These are phyloP conservation scores for Lantana camara DNA, from an alignment of 257 asterid species.

Conservation along the genomic window DNA sequence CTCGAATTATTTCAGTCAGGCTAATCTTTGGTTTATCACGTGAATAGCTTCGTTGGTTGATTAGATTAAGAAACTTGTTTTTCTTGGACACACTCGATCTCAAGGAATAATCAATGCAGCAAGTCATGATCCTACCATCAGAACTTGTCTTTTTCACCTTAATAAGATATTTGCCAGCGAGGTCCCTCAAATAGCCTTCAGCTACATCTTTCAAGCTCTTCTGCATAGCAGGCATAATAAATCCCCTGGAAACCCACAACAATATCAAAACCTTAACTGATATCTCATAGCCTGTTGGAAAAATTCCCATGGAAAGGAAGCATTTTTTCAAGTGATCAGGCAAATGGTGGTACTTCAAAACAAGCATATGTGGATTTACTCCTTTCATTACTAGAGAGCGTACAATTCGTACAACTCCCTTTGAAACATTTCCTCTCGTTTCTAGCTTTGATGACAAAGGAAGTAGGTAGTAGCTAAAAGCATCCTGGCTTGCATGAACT, in stretches of 20 bases:
- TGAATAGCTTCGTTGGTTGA: neutral
- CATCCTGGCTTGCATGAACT: slow-evolving; percentile 8
- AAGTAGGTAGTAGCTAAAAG: no score
- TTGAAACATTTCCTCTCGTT: slow-evolving; percentile 10
- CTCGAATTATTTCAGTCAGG: neutral
- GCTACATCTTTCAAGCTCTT: slow-evolving; percentile 36
- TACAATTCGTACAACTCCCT: slow-evolving; percentile 25
- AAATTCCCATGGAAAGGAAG: slow-evolving; percentile 30
- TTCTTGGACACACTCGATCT: slow-evolving; percentile 26
- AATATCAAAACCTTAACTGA: slow-evolving; percentile 6
- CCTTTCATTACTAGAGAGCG: slow-evolving; percentile 18
- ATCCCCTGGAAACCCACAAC: slow-evolving; percentile 37
- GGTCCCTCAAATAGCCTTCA: slow-evolving; percentile 26
- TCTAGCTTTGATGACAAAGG: slow-evolving; percentile 14
- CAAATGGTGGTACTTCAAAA: slow-evolving; percentile 29
- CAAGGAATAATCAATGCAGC: slow-evolving; percentile 33
- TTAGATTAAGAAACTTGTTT: slow-evolving; percentile 11
- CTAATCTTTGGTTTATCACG: no score
- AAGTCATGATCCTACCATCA: slow-evolving; percentile 30
- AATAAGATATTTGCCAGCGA: slow-evolving; percentile 27
- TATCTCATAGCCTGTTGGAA: slow-evolving; percentile 31
- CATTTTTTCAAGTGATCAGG: slow-evolving; percentile 27
- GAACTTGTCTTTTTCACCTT: slow-evolving; percentile 20
- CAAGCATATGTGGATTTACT: slow-evolving; percentile 13
- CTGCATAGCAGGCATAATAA: slow-evolving; percentile 21